Evolutionary conservation across 148 eudicot genomes (phyloP).

Genomic region (Chenopodium album): DNA sequence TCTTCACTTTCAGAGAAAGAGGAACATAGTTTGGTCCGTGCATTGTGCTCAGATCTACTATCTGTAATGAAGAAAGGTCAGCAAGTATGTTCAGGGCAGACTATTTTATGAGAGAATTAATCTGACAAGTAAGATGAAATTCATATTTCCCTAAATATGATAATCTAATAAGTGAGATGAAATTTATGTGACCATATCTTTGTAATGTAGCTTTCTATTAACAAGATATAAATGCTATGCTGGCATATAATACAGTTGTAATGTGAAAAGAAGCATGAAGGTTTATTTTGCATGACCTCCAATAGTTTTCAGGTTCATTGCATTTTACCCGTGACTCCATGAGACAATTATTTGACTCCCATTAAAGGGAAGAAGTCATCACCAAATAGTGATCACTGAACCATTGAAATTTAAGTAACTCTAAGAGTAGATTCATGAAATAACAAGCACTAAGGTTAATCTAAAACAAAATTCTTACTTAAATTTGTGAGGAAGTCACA

Average conservation of each 20-base stretch:
- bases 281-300: neutral
- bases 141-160: no score
- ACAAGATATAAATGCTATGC: neutral
- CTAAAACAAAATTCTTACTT: neutral
- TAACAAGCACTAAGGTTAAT: neutral
- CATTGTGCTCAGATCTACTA: conserved; percentile 53
- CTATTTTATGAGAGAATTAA: neutral
- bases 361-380: neutral
- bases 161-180: neutral
- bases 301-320: neutral
- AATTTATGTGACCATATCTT: neutral
- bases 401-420: neutral
- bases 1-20: conserved; percentile 59
- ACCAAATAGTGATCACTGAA: neutral
- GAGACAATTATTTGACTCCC: neutral
- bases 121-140: neutral
- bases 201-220: neutral
- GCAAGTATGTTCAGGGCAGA: neutral
- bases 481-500: neutral
- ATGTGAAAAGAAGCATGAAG: neutral
- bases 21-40: conserved; percentile 65
- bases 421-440: neutral
- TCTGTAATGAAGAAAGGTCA: conserved; percentile 34
- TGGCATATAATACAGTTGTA: neutral
- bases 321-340: neutral